These are phyloP conservation scores for Pluteus cervinus DNA, from an alignment of 768 basidiomycete genomes.

Conservation along the genomic window DNA sequence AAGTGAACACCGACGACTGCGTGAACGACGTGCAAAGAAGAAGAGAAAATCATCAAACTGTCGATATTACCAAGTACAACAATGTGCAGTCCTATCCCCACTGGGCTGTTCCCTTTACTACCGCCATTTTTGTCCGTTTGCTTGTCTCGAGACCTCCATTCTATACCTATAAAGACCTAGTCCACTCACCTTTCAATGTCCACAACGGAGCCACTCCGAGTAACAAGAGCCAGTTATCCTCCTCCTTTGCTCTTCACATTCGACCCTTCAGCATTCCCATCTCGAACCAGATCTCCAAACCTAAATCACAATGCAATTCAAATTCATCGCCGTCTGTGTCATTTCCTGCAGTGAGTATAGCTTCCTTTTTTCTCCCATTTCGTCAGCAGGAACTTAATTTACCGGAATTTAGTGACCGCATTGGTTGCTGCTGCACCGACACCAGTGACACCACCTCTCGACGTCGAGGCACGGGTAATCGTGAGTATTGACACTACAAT, in stretches of 20 bases:
- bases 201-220: too few species aligned
- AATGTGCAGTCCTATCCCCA: too few species aligned
- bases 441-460: conserved; percentile 15
- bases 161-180: too few species aligned
- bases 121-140: conserved; percentile 13
- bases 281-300: conserved; percentile 7
- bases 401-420: conserved; percentile 12
- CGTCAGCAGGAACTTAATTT: background rate
- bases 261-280: too few species aligned
- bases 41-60: too few species aligned
- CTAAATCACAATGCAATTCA: conserved; percentile 22
- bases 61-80: too few species aligned
- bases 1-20: too few species aligned
- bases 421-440: conserved; percentile 23
- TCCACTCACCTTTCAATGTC: too few species aligned
- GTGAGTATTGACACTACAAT: conserved; percentile 8
- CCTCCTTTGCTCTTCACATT: too few species aligned
- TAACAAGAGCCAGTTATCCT: too few species aligned
- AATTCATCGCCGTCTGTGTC: conserved; percentile 16
- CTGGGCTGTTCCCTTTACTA: conserved; percentile 15
- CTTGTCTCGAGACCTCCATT: too few species aligned
- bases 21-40: too few species aligned
- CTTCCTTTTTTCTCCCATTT: background rate
- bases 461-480: conserved; percentile 12
- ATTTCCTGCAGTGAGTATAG: conserved; percentile 20